Base-by-base conservation (phyloP, 768 basidiomycete species). In the Russula sp. region DNA sequence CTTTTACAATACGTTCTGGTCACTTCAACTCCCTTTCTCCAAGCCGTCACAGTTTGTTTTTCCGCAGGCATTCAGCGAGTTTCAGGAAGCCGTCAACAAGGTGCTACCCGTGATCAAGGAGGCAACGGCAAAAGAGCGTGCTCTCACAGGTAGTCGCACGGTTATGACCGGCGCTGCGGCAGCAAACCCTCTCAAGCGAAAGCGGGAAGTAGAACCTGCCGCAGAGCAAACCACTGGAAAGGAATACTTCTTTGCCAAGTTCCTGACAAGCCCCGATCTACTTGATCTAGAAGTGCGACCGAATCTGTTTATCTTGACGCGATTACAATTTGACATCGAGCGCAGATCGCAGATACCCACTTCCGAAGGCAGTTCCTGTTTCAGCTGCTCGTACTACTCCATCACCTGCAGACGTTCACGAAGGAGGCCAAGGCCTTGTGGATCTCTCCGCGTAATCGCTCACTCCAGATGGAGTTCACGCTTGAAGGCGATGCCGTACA, bases 281-380 rank as follows among this genome's bases (percentile, higher is more conserved):
- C 77, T 94, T 16, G 92, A 90, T 56, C 85, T 94, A 52, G 93
- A 97, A 81, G 94, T 93, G 55, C 55, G 79, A 69, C 31, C 14
- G 1, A 20, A 9, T 22, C 20, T 44, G 6, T 47, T 7, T n/a
- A 11, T 45, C 6, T 20, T 45, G 1, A 13, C 22, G 47, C 48
- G 16, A 62, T 22, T 18, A 27, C n/a, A 31, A 39, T 18, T 37
- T 47, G 13, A 11, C 8, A 27, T 16, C 27, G 35, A 49, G 54
- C 65, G 7, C 70, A 94, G 93, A 83, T 95, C 57, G 88, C 92
- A 22, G 94, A 95, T 70, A 89, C 89, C 0, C 84, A 89, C 69
- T 97, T 97, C 78, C 88, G 94, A n/a, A 85, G 92, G 16, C 94
- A 96, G 75, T 85, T 94, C 74, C 79, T 96, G 20, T 87, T 95